phyloP scores from a whole-genome alignment of 1,284 basidiomycete genomes.

The Tetrapyrgos nigripes region DNA sequence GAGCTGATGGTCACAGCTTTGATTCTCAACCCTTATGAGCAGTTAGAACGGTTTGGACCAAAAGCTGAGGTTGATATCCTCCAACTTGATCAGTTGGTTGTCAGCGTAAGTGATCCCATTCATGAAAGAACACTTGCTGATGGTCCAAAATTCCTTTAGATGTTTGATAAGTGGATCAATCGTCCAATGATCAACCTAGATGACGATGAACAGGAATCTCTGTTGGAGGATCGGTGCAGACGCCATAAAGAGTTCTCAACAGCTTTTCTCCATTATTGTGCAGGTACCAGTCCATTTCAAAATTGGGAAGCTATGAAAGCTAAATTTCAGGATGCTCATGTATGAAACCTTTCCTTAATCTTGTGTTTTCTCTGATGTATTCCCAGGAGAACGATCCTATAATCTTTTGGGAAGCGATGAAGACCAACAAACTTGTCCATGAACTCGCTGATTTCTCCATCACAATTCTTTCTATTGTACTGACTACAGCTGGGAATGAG shows the following conservation, averaged over 20 bases:
- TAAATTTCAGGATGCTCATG: constrained; percentile 4
- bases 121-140: neutral
- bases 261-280: constrained; percentile 7
- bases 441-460: constrained; percentile 30
- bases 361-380: neutral
- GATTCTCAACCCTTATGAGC: constrained; percentile 17
- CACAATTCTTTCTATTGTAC: constrained; percentile 22
- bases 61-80: constrained; percentile 6
- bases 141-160: neutral
- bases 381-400: constrained; percentile 27
- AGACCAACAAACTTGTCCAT: constrained; percentile 1
- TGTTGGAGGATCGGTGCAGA: neutral
- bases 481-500: constrained; percentile 27
- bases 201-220: neutral
- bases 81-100: constrained; percentile 3
- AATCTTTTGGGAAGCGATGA: constrained; percentile 25
- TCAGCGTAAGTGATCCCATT: constrained; percentile 4
- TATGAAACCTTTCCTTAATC: constrained; percentile 7
- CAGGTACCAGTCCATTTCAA: constrained; percentile 1
- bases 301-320: constrained; percentile 1
- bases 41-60: constrained; percentile 7
- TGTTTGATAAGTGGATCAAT: neutral
- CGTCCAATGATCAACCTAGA: neutral
- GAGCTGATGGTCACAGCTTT: constrained; percentile 10
- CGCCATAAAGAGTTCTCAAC: neutral